Evolutionary conservation across 2,329 filamentous ascomycete species (phyloP), one percentile per base, ranked within the genome.

Genomic region (Passalora sequoiae): DNA sequence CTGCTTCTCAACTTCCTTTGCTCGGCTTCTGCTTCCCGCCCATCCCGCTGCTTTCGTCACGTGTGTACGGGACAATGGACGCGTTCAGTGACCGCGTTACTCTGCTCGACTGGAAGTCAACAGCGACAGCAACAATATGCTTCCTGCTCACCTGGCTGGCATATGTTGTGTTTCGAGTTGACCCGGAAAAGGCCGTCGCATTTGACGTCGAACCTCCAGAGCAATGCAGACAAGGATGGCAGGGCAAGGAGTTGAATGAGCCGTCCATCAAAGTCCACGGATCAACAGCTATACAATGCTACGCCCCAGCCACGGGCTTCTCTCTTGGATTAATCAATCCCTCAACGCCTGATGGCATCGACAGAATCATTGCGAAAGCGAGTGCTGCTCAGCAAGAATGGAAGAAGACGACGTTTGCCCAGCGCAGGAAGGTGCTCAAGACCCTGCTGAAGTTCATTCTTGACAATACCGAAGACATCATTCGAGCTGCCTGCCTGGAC

Each of bases 401-500:
- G 91, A 77, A 80, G 3, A 69, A 71, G 45, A 94, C 91, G 1
- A 83, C 78, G 1, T 94, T 96, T 61, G 69, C 76, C 6, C 76
- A 94, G 64, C 77, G 92, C 47, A 77, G 83, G 53, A 82, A 78
- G 57, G 87, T 98, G 33, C 74, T 98, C 50, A 80, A 81, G 47
- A 87, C 87, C 5, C 73, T 98, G 60, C 72, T 94, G 56, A 83
- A 82, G 66, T 83, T 89, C 56, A 76, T 98, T 7, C 76, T 98
- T 46, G 85, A 94, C 53, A 84, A 97, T 62, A 89, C 96, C 64
- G 84, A 91, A 53, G 76, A 83, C 19, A 94, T 98, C 56, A 89
- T 88, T 58, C 77, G 80, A 12, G 80, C 88, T 21, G 91, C 89
- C 38, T 94, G 87, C 60, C 75, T 95, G 25, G 92, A 98, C 68